These are phyloP conservation scores for Digitaria exilis DNA, from an alignment of 202 grass and related monocot genomes.

Conservation along the genomic window DNA sequence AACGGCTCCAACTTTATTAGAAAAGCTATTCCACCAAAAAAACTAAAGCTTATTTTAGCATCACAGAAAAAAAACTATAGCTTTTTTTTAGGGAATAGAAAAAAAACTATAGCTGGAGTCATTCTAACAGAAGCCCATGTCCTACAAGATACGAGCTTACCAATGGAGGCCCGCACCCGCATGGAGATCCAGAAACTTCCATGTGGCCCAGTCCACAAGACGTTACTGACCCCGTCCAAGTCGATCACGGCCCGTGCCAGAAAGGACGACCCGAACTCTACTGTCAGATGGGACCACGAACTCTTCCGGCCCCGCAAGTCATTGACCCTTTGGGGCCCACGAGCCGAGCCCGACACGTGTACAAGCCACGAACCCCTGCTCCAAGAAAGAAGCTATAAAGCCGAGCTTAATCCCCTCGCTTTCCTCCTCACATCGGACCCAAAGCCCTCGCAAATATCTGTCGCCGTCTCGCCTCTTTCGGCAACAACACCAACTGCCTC, in stretches of 20 bases:
- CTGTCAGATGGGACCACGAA: background rate
- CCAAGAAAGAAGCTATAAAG: constrained; percentile 51
- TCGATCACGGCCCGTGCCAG: background rate
- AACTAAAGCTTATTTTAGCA: too few relatives aligned
- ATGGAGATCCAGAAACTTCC: background rate
- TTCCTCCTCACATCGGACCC: background rate
- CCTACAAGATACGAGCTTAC: background rate
- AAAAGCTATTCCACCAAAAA: too few relatives aligned
- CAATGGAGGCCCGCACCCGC: background rate
- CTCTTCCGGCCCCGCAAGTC: background rate
- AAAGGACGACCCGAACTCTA: background rate
- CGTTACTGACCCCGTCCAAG: background rate
- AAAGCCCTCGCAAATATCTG: constrained; percentile 15
- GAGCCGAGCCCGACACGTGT: background rate
- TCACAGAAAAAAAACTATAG: too few relatives aligned
- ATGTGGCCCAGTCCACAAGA: background rate
- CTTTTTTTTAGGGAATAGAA: too few relatives aligned
- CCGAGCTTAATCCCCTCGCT: constrained; percentile 6
- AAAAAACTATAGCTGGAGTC: too few relatives aligned
- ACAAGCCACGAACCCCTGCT: constrained; percentile 31
- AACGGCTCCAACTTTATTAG: too few relatives aligned
- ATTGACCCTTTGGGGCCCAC: accelerated
- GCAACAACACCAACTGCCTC: background rate
- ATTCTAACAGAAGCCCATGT: too few relatives aligned
- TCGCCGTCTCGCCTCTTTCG: background rate